Conservation (phyloP, 2,329 filamentous ascomycete genomes). For the Juglanconis sp. region DNA sequence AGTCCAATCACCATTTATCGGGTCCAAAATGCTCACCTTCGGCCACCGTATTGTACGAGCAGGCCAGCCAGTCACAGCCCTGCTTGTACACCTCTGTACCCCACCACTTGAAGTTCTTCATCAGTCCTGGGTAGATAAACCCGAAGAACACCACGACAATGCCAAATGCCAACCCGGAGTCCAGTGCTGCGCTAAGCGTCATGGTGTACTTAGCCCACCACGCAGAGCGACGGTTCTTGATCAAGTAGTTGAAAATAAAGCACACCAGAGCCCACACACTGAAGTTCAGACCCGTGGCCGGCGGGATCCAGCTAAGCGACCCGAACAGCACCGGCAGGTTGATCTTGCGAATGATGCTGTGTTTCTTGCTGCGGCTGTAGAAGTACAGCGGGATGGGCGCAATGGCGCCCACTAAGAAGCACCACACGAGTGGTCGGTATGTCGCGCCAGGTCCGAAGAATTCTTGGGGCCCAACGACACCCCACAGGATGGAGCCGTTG, state of each 20-base stretch:
- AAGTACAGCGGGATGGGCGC: slow-evolving; percentile 74
- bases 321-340: slow-evolving; percentile 83
- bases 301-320: slow-evolving; percentile 80
- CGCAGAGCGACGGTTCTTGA: slow-evolving; percentile 64
- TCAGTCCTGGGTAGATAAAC: slow-evolving; percentile 77
- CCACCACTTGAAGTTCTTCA: slow-evolving; percentile 78
- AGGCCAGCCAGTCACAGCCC: slow-evolving; percentile 83
- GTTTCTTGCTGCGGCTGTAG: slow-evolving; percentile 57
- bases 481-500: slow-evolving; percentile 87
- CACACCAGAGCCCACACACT: slow-evolving; percentile 83
- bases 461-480: slow-evolving; percentile 76
- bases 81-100: slow-evolving; percentile 81
- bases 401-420: slow-evolving; percentile 73
- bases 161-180: slow-evolving; percentile 78
- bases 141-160: slow-evolving; percentile 83
- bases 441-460: slow-evolving; percentile 77
- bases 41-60: slow-evolving; percentile 62
- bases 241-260: slow-evolving; percentile 76
- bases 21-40: slow-evolving; percentile 67
- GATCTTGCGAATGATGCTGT: slow-evolving; percentile 68
- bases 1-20: slow-evolving; percentile 48
- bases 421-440: slow-evolving; percentile 76
- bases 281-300: slow-evolving; percentile 83
- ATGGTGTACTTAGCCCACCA: slow-evolving; percentile 95
- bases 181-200: slow-evolving; percentile 79